Evolutionary conservation across 768 basidiomycete species (phyloP).

Genomic region (Suillus tomentosus): DNA sequence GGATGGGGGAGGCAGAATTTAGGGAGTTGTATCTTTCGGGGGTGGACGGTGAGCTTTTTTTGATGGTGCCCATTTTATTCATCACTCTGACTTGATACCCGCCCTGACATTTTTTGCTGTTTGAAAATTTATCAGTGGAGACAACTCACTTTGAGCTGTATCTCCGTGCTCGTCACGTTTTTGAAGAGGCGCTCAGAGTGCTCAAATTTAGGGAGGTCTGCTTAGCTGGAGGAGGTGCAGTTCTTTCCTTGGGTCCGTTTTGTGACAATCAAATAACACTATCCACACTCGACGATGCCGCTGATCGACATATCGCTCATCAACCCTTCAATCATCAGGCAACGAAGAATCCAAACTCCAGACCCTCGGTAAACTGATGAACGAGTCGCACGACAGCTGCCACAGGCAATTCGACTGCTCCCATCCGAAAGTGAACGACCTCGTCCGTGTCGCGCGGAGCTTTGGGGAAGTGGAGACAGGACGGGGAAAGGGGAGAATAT

Average conservation of each 20-base stretch:
- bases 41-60: constrained; percentile 63
- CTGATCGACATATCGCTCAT: neutral
- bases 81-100: constrained; percentile 3
- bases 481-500: constrained; percentile 38
- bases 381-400: constrained; percentile 77
- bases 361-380: constrained; percentile 72
- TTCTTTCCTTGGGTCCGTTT: constrained; percentile 4
- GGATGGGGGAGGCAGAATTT: constrained; percentile 57
- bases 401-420: constrained; percentile 73
- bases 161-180: constrained; percentile 80
- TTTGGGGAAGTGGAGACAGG: constrained; percentile 51
- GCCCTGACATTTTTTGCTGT: constrained; percentile 3
- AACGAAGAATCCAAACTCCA: constrained; percentile 37
- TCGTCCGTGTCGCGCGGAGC: constrained; percentile 55
- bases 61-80: neutral
- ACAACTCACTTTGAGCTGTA: constrained; percentile 81
- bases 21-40: constrained; percentile 71
- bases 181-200: constrained; percentile 79
- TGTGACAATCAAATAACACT: neutral
- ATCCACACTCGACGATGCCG: neutral
- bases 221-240: constrained; percentile 40
- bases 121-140: constrained; percentile 48
- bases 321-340: constrained; percentile 2
- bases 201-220: constrained; percentile 75
- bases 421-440: constrained; percentile 73